Base-by-base conservation (phyloP, 805 yeast genomes). In the Millerozyma miso region DNA sequence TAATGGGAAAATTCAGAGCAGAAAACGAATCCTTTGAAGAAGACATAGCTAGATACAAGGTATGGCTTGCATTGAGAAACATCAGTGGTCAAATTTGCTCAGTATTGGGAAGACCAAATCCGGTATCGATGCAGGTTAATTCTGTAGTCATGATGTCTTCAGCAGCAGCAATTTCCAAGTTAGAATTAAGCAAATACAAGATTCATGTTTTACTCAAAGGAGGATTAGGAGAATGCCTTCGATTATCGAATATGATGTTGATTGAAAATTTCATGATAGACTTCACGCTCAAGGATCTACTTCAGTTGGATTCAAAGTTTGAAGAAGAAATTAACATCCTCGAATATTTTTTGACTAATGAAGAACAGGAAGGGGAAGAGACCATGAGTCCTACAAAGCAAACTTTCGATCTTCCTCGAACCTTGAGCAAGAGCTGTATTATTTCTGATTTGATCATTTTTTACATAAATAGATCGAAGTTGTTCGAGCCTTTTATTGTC, bases 41-140 rank as follows among this genome's bases (percentile, higher is more conserved):
- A 19, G 67, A 66, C 42, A 45, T 64, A 4, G 53, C 52, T 19
- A 62, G 74, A 40, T 65, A 73, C 14, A 67, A 76, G 35, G 63
- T 74, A 4, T 77, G 80, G 79, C 72, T 74, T 43, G 76, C 76
- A 2, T 62, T 76, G 41, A 71, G 73, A 47, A 67, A 71, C 45
- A 58, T 73, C 19, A 61, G 72, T n/a, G 74, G 77, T 1, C 75
- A 74, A 31, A 50, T 74, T 15, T 75, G 80, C 50, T 72, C 79
- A 0, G 71, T 75, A 13, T 58, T 76, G 19, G 80, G 81, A 6
- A 60, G 81, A 47, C 81, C 81, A 3, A 76, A 75, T 47, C 81
- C 81, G 1, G 76, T 77, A 7, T 70, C 78, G 1, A 55, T 69
- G 26, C 73, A 66, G 47, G 67, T 67, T 10, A 60, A 61, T 43